These are phyloP conservation scores for Penicillium waksmanii DNA, from an alignment of 495 filamentous ascomycete genomes.

Conservation along the genomic window DNA sequence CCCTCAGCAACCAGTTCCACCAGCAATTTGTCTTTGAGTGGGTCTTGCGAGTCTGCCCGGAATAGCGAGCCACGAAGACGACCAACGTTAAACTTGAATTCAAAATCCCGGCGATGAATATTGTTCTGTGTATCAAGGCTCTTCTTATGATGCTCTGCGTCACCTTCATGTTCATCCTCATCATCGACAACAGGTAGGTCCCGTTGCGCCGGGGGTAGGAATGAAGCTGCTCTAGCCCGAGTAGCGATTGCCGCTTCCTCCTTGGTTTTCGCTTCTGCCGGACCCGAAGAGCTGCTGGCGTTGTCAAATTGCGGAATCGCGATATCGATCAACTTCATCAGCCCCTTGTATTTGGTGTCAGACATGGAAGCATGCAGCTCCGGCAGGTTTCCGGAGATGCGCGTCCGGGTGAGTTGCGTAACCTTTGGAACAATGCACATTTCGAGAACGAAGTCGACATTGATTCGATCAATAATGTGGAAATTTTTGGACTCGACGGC, in stretches of 20 bases:
- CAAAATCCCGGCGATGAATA: conserved; percentile 84
- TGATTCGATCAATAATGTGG: conserved; percentile 95
- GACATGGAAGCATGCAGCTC: conserved; percentile 90
- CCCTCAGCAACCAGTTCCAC: conserved; percentile 90
- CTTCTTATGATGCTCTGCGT: conserved; percentile 66
- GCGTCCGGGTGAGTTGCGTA: conserved; percentile 89
- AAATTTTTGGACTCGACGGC: conserved; percentile 71
- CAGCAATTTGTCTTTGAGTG: conserved; percentile 76
- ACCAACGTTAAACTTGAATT: conserved; percentile 95
- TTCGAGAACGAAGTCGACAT: conserved; percentile 90
- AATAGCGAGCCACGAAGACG: conserved; percentile 90
- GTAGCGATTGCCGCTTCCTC: conserved; percentile 39
- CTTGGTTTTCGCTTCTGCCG: conserved; percentile 25
- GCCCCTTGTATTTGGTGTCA: conserved; percentile 91
- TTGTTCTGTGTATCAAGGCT: conserved; percentile 59
- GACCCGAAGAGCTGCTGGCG: conserved; percentile 36
- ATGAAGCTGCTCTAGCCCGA: conserved; percentile 60
- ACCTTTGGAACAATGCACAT: conserved; percentile 93
- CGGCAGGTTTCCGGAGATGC: conserved; percentile 87
- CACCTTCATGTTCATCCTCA: conserved; percentile 70
- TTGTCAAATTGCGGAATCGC: conserved; percentile 84
- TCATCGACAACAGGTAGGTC: conserved; percentile 80
- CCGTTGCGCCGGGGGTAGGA: conserved; percentile 65
- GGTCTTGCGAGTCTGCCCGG: conserved; percentile 78
- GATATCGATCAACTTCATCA: conserved; percentile 96